Conservation (phyloP, 352 stramenopile genomes). For the Thraustotheca clavata region DNA sequence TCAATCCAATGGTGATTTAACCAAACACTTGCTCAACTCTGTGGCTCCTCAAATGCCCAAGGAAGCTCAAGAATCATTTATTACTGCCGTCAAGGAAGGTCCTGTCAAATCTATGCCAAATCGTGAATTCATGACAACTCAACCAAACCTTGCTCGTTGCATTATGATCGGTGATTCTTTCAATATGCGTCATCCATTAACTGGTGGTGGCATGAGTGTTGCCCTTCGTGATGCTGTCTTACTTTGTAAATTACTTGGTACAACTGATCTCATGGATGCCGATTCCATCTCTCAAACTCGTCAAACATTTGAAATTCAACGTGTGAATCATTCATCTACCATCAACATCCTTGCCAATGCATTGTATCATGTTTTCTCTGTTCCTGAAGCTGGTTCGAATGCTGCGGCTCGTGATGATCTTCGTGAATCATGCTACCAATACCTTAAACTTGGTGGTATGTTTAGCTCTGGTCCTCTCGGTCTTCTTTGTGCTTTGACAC, state of each 20-base stretch:
- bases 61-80: constrained; percentile 25
- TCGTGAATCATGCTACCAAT: constrained; percentile 37
- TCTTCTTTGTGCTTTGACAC: constrained; percentile 36
- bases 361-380: constrained; percentile 31
- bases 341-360: constrained; percentile 48
- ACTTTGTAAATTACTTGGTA: constrained; percentile 26
- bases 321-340: constrained; percentile 30
- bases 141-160: constrained; percentile 23
- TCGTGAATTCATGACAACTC: constrained; percentile 26
- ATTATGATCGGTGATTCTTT: constrained; percentile 37
- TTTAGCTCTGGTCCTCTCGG: constrained; percentile 35
- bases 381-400: constrained; percentile 9
- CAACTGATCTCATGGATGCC: constrained; percentile 20
- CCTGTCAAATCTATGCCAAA: constrained; percentile 41
- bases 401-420: constrained; percentile 25
- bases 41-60: constrained; percentile 30
- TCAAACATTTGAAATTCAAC: constrained; percentile 7
- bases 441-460: constrained; percentile 32
- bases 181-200: constrained; percentile 48
- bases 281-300: constrained; percentile 19
- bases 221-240: constrained; percentile 29
- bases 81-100: constrained; percentile 25
- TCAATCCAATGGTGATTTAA: constrained; percentile 22
- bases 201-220: constrained; percentile 42
- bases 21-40: constrained; percentile 24